Evolutionary conservation across 495 filamentous ascomycete species (phyloP), one percentile per base, ranked within the genome.

Genomic region (Penicillium paradoxum): DNA sequence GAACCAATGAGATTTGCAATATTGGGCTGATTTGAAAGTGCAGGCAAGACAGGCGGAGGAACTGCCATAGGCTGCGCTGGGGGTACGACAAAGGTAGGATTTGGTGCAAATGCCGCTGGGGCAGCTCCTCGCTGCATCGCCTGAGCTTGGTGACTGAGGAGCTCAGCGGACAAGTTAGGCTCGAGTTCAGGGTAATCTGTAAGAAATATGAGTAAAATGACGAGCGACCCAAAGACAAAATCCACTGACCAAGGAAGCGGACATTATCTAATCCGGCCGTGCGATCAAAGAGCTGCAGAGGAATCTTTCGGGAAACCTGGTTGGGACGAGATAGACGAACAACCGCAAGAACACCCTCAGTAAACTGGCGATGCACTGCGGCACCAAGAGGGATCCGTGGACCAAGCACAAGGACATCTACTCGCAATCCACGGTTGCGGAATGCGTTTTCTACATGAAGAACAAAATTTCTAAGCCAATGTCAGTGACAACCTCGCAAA

Each of bases 341-440:
- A 18, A 97, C 86, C 19, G 87, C 93, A 39, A 85, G 82, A 13
- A 98, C 93, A 18, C 93, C 91, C 69, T 97, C 92, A 24, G 89
- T 64, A 36, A 93, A 87, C 65, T 95, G 91, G 49, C 90, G 82
- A 55, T 88, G 83, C 43, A 97, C 79, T 10, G 96, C 84, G 1
- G 85, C 82, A 36, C 82, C 80, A 33, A 91, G 82, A 27, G 85
- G 79, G 29, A 95, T 83, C 19, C 89, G 83, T n/a, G 90, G 86
- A 36, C 80, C 82, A 11, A 96, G 72, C 24, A 84, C 83, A 62
- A 96, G 80, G 11, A 89, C 80, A 59, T 93, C 86, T 8, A 84
- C 83, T 44, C 78, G 85, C 32, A 98, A 68, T 10, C 83, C 83
- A 45, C 84, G 81, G 41, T 78, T 76, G 39, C 75, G 75, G 62